Evolutionary conservation across 2,329 filamentous ascomycete species (phyloP), one percentile per base, ranked within the genome.

Genomic region (Nemania diffusa): DNA sequence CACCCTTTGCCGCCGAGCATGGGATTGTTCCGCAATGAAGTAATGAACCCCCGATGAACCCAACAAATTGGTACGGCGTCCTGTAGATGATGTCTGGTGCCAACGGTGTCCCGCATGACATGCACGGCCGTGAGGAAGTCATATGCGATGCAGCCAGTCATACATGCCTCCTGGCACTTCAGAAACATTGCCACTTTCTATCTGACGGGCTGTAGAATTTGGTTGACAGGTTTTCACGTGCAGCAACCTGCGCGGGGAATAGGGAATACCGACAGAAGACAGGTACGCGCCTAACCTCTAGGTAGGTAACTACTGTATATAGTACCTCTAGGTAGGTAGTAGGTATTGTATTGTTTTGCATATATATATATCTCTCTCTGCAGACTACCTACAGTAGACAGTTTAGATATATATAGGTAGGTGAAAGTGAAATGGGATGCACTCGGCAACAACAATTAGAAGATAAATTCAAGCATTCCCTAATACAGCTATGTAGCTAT

Each of bases 81-180:
- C 44, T 57, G 61, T 64, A 65, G 13, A 70, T 62, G 13, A 70
- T 62, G 62, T 29, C 56, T 46, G 22, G 57, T 57, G 29, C 44
- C 51, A 62, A 58, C 27, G 26, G n/a, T 32, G 52, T 34, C 32
- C 48, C 34, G 17, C 55, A 59, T 50, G 60, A 29, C 44, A 56
- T 57, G 46, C 42, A 29, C 40, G 42, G 48, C 59, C 50, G 58
- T 29, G 46, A 63, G 40, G 62, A 40, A 32, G 22, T 44, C 24
- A 34, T 32, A 59, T 64, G 58, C 60, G 46, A 62, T 57, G 55
- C 56, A 50, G 50, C 51, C 40, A 51, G 53, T 62, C 48, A 56
- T 62, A 59, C 59, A 55, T 63, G 11, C 17, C 32, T 60, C 26
- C 51, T 27, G 51, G 44, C n/a, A 44, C 52, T 42, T 22, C 34